phyloP scores from a whole-genome alignment of 768 basidiomycete genomes.

The Amyloporia xantha region DNA sequence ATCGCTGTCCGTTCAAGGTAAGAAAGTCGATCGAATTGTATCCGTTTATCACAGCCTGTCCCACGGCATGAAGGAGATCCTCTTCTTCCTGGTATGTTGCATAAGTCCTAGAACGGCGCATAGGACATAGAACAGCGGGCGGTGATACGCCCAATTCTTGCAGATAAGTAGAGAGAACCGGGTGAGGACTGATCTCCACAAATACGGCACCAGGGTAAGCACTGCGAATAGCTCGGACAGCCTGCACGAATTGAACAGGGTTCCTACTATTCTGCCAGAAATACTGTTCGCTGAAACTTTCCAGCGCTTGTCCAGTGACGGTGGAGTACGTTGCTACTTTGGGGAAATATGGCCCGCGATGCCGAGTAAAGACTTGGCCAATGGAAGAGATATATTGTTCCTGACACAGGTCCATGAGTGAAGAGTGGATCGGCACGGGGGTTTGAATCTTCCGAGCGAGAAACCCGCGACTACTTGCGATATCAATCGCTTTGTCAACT shows the following conservation, averaged over 20 bases:
- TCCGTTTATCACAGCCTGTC: constrained; percentile 24
- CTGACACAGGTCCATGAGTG: constrained; percentile 31
- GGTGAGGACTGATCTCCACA: constrained; percentile 35
- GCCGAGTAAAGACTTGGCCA: constrained; percentile 27
- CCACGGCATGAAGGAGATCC: no score
- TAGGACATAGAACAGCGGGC: no score
- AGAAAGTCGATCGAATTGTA: constrained; percentile 28
- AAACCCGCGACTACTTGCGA: constrained; percentile 24
- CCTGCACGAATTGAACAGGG: constrained; percentile 32
- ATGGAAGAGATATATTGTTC: constrained; percentile 22
- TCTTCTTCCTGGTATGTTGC: no score
- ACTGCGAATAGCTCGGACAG: constrained; percentile 16
- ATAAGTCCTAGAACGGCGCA: no score
- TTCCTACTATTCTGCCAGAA: constrained; percentile 33
- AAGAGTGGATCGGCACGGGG: constrained; percentile 32
- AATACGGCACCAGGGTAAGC: constrained; percentile 23
- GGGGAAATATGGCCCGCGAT: constrained; percentile 25
- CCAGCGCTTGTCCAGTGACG: constrained; percentile 21
- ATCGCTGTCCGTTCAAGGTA: constrained; percentile 11
- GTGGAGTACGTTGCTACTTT: constrained; percentile 31
- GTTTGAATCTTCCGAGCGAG: constrained; percentile 32
- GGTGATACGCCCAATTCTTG: no score
- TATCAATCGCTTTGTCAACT: constrained; percentile 24
- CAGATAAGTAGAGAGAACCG: constrained; percentile 32
- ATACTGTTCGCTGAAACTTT: constrained; percentile 29